Base-by-base conservation (phyloP, 306 rosid genomes). In the Vicia sativa region DNA sequence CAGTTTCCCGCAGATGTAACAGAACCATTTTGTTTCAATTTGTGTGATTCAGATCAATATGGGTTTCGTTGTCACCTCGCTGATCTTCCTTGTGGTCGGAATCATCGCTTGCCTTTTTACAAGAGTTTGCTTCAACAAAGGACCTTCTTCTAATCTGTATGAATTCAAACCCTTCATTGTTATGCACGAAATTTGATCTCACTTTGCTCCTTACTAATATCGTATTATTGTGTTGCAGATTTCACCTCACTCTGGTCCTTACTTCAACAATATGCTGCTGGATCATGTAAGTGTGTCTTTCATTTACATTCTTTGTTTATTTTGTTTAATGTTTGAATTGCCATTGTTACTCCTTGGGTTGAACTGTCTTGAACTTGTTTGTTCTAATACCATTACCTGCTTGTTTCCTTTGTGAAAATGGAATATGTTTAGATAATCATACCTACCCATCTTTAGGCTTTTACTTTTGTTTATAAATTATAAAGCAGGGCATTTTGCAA, bases 261-360 rank as follows among this genome's bases (percentile, higher is more conserved):
- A 90, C 96, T 49, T 96, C 98, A 19, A 92, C 91, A 56, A 77
- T 82, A 57, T 90, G 98, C 77, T 84, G 96, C 73, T 92, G 98
- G 98, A 86, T 92, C 91, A 92, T 92, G 98, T 92, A 83, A 83
- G 96, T 80, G 45, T 25, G 25, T 28, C 41, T 73, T 77, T 42
- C 12, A 38, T 4, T 75, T 49, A 43, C 46, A 39, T 71, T 50
- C 7, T 68, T 50, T 10, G 54, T 62, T 69, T 29, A 13, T 13
- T 65, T 54, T 67, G 37, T 76, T 9, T 68, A 23, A 12, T 11
- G 42, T 62, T 15, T 21, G 11, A 60, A 52, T 38, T 34, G 14
- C 43, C 62, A 50, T 70, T 57, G 61, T n/a, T n/a, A n/a, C n/a
- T n/a, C n/a, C n/a, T n/a, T n/a, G n/a, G n/a, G n/a, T n/a, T n/a